A percentile compares a stretch with the other conserved stretches of the same genome.
Conservation (phyloP, 768 basidiomycete species). For the Phaffia tasmanica region DNA sequence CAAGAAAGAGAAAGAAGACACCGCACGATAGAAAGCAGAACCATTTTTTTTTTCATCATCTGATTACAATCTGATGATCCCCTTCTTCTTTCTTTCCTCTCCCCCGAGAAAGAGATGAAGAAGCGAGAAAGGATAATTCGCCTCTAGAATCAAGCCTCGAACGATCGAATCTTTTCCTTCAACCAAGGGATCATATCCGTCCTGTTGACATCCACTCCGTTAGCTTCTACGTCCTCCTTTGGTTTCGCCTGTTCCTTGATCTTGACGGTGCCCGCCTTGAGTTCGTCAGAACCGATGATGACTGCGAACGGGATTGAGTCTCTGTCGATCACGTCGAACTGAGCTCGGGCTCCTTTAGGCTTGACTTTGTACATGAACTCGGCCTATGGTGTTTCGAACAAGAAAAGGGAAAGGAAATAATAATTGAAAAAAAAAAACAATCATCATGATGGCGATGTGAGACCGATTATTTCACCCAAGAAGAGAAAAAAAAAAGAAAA, state of each 20-base stretch:
- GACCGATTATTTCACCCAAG: too few relatives aligned
- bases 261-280: slow-evolving; percentile 68
- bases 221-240: slow-evolving; percentile 35
- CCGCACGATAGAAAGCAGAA: too few relatives aligned
- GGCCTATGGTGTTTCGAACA: slow-evolving; percentile 44
- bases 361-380: slow-evolving; percentile 90
- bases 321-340: slow-evolving; percentile 80
- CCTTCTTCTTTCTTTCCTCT: too few relatives aligned
- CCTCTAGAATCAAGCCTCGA: too few relatives aligned
- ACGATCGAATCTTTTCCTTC: neutral
- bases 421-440: neutral
- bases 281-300: slow-evolving; percentile 78
- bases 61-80: too few relatives aligned
- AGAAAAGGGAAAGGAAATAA: neutral
- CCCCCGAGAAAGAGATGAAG: too few relatives aligned
- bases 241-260: slow-evolving; percentile 78
- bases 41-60: too few relatives aligned
- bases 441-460: too few relatives aligned
- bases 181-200: neutral
- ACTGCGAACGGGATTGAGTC: slow-evolving; percentile 89
- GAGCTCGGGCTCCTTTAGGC: slow-evolving; percentile 63
- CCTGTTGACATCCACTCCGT: neutral
- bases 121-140: too few relatives aligned
- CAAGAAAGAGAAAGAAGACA: too few relatives aligned
- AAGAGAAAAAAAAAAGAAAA: neutral